These are phyloP conservation scores for Sphagnum fallax DNA, from an alignment of 228 moss, liverwort and hornwort genomes.

Conservation along the genomic window DNA sequence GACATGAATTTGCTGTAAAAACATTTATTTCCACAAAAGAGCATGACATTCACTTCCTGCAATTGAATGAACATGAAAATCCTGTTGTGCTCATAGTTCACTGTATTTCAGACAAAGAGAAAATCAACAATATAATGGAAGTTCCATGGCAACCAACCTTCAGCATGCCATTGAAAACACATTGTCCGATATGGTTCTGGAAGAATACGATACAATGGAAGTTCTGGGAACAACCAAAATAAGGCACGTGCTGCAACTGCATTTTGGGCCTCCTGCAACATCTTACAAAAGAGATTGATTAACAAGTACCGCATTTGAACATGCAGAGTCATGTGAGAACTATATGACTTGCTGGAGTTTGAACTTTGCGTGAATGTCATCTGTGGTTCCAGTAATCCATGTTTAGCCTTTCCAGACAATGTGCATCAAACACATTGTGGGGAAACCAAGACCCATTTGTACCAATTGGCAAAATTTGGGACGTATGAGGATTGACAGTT, in stretches of 20 bases:
- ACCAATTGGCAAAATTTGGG: too few species aligned
- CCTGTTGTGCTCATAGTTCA: background rate
- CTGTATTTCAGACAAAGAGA: background rate
- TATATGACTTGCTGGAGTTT: background rate
- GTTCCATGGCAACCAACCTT: constrained; percentile 12
- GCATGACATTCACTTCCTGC: too few species aligned
- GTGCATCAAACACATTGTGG: too few species aligned
- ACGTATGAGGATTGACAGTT: too few species aligned
- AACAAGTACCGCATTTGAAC: background rate
- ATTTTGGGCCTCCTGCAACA: constrained; percentile 86
- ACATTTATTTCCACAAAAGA: too few species aligned
- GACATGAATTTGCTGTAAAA: too few species aligned
- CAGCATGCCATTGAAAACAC: constrained; percentile 86
- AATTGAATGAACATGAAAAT: too few species aligned
- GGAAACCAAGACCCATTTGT: too few species aligned
- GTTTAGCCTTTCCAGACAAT: too few species aligned
- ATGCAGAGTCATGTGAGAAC: background rate
- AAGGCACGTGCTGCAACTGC: constrained; percentile 90
- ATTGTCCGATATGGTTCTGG: constrained; percentile 85
- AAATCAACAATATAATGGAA: too few species aligned
- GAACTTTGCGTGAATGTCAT: too few species aligned
- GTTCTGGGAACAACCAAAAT: constrained; percentile 74
- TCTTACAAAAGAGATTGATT: background rate
- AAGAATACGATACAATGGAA: constrained; percentile 80
- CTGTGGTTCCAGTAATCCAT: too few species aligned